These are phyloP conservation scores for Mycena vulgaris DNA, from an alignment of 768 basidiomycete genomes.

Conservation along the genomic window DNA sequence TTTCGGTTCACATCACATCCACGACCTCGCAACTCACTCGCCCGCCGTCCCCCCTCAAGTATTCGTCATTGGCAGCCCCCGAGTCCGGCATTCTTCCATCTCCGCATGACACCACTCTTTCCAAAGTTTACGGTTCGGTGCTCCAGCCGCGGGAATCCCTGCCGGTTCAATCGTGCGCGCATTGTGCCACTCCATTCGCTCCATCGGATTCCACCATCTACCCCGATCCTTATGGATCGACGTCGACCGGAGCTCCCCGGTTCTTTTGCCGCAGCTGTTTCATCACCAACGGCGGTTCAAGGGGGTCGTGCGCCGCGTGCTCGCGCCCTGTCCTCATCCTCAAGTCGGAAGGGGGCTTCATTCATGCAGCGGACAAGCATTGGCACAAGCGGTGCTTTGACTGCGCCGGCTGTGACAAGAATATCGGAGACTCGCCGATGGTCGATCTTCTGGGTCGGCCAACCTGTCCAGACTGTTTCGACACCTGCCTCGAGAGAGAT, in stretches of 20 bases:
- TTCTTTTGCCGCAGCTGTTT: slow-evolving; percentile 88
- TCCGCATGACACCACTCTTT: slow-evolving; percentile 69
- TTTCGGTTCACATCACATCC: slow-evolving; percentile 73
- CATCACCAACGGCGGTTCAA: slow-evolving; percentile 79
- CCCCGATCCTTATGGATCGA: slow-evolving; percentile 70
- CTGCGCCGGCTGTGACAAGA: slow-evolving; percentile 79
- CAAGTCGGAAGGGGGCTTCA: slow-evolving; percentile 83
- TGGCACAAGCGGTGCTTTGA: slow-evolving; percentile 91
- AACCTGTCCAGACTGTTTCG: slow-evolving; percentile 87
- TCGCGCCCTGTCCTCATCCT: slow-evolving; percentile 80
- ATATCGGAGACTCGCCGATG: slow-evolving; percentile 82
- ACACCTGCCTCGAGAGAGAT: slow-evolving; percentile 76
- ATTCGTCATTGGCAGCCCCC: slow-evolving; percentile 64
- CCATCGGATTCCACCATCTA: slow-evolving; percentile 88
- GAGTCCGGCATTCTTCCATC: slow-evolving; percentile 75
- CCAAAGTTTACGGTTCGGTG: slow-evolving; percentile 90
- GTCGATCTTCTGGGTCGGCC: slow-evolving; percentile 88
- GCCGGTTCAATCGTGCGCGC: slow-evolving; percentile 76
- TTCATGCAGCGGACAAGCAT: slow-evolving; percentile 77
- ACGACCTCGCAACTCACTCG: slow-evolving; percentile 57
- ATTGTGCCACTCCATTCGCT: slow-evolving; percentile 76
- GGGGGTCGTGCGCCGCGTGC: slow-evolving; percentile 80
- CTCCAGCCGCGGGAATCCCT: slow-evolving; percentile 85
- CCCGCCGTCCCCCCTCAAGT: slow-evolving; percentile 73
- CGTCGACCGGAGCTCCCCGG: slow-evolving; percentile 54